These are phyloP conservation scores for Pseudocercospora pini-densiflorae DNA, from an alignment of 2,329 filamentous ascomycete species.

Conservation along the genomic window DNA sequence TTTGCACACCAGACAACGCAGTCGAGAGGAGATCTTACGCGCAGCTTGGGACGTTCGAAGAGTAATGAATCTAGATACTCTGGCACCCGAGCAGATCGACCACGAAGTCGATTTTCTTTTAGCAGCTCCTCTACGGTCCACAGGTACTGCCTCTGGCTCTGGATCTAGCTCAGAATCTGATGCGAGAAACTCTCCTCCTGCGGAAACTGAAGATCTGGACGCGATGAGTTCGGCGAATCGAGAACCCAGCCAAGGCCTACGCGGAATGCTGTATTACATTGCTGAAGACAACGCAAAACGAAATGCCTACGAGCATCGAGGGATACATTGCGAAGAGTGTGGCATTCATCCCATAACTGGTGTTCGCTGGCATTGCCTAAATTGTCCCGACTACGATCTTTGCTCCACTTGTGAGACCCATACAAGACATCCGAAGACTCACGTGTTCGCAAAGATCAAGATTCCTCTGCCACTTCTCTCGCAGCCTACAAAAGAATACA, in stretches of 20 bases:
- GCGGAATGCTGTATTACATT: slow-evolving; percentile 78
- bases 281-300: slow-evolving; percentile 89
- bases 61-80: slow-evolving; percentile 18
- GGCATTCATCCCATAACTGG: slow-evolving; percentile 87
- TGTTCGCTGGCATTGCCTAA: slow-evolving; percentile 90
- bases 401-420: slow-evolving; percentile 85
- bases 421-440: slow-evolving; percentile 75
- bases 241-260: slow-evolving; percentile 39
- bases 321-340: slow-evolving; percentile 90
- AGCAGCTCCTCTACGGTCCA: slow-evolving; percentile 15
- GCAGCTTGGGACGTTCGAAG: slow-evolving; percentile 13
- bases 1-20: slow-evolving; percentile 1
- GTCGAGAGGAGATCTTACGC: slow-evolving; percentile 11
- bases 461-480: slow-evolving; percentile 86
- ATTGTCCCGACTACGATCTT: slow-evolving; percentile 94
- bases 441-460: slow-evolving; percentile 95
- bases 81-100: slow-evolving; percentile 19
- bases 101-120: slow-evolving; percentile 23
- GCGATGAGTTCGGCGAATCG: slow-evolving; percentile 16
- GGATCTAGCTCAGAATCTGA: slow-evolving; percentile 21
- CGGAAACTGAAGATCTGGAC: slow-evolving; percentile 35
- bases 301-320: slow-evolving; percentile 89
- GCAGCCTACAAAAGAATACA: slow-evolving; percentile 74
- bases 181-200: slow-evolving; percentile 14
- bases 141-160: slow-evolving; percentile 13